A percentile compares a stretch with the other conserved stretches of the same genome.
These are phyloP conservation scores for Plasmopara muralis DNA, from an alignment of 352 stramenopile genomes.

Conservation along the genomic window DNA sequence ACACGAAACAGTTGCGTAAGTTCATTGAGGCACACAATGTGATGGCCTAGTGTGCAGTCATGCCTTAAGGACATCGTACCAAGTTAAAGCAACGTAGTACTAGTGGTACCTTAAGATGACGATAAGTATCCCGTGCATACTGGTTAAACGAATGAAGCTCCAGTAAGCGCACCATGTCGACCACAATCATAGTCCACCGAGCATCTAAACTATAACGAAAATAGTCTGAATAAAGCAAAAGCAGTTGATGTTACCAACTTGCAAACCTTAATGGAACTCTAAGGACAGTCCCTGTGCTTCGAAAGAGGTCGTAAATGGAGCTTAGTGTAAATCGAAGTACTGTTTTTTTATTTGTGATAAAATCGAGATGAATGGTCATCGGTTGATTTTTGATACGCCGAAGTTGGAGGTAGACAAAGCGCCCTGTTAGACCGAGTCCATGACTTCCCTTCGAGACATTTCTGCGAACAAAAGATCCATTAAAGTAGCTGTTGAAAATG, in stretches of 20 bases:
- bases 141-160: slow-evolving; percentile 64
- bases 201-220: slow-evolving; percentile 25
- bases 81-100: too few species aligned
- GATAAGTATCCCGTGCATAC: slow-evolving; percentile 53
- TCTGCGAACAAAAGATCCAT: background rate
- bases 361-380: slow-evolving; percentile 61
- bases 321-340: slow-evolving; percentile 61
- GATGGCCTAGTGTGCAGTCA: slow-evolving; percentile 27
- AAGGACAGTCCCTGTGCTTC: slow-evolving; percentile 55
- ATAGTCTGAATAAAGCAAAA: background rate
- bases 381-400: slow-evolving; percentile 28
- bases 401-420: slow-evolving; percentile 70
- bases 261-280: slow-evolving; percentile 46
- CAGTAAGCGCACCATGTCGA: slow-evolving; percentile 60
- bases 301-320: slow-evolving; percentile 49
- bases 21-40: slow-evolving; percentile 65
- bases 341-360: slow-evolving; percentile 63
- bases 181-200: slow-evolving; percentile 54
- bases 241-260: background rate
- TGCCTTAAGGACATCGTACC: background rate
- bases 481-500: background rate
- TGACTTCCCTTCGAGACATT: slow-evolving; percentile 43
- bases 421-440: slow-evolving; percentile 54
- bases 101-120: slow-evolving; percentile 45
- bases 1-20: slow-evolving; percentile 56